phyloP scores from a whole-genome alignment of 2,329 filamentous ascomycete genomes.

The Hirsutella minnesotensis region DNA sequence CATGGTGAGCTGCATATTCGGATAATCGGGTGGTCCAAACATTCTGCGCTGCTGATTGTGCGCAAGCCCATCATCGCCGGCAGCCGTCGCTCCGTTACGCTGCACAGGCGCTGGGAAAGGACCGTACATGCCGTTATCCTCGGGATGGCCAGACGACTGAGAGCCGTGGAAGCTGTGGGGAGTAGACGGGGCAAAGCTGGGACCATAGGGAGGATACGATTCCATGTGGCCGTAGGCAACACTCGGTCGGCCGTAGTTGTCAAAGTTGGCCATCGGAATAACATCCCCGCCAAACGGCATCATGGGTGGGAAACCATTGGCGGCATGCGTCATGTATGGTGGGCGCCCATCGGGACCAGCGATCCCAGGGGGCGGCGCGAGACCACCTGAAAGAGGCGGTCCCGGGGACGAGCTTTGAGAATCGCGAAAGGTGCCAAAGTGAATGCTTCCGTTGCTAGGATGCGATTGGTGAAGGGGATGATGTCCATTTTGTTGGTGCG shows the following conservation, averaged over 20 bases:
- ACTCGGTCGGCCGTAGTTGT: constrained; percentile 24
- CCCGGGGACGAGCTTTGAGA: constrained; percentile 48
- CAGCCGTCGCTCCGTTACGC: constrained; percentile 21
- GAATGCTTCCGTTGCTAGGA: constrained; percentile 41
- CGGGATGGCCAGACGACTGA: constrained; percentile 39
- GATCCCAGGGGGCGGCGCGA: constrained; percentile 37
- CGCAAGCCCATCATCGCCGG: constrained; percentile 18
- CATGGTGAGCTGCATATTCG: constrained; percentile 20
- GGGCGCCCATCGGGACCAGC: constrained; percentile 20
- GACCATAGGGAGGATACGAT: constrained; percentile 19
- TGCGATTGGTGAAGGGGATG: constrained; percentile 36
- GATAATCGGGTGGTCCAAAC: constrained; percentile 18
- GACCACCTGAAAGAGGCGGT: constrained; percentile 33
- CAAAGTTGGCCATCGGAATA: constrained; percentile 21
- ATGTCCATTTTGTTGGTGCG: constrained; percentile 20
- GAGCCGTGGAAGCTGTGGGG: constrained; percentile 52
- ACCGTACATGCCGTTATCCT: constrained; percentile 29
- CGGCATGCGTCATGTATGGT: constrained; percentile 19
- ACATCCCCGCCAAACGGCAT: constrained; percentile 23
- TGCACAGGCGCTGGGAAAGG: constrained; percentile 26
- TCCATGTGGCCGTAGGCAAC: constrained; percentile 23
- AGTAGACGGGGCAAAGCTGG: constrained; percentile 40
- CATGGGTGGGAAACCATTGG: constrained; percentile 25
- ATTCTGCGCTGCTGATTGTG: constrained; percentile 18
- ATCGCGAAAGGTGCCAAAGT: constrained; percentile 42